A percentile compares a stretch with the other conserved stretches of the same genome.
phyloP scores from a whole-genome alignment of 176 grass and related monocot genomes.

The Zoysia pacifica region DNA sequence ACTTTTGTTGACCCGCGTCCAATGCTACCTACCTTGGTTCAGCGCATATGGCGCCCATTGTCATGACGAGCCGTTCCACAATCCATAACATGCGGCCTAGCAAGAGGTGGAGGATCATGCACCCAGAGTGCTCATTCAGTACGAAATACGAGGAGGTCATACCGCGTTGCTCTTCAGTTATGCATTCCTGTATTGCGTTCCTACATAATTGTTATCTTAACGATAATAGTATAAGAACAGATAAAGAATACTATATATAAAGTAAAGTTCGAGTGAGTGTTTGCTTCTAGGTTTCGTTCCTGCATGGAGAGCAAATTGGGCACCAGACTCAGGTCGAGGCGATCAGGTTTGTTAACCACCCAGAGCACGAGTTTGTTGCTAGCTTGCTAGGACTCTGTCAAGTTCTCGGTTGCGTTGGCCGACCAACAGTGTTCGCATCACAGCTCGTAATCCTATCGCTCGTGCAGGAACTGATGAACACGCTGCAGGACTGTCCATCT shows the following conservation, averaged over 20 bases:
- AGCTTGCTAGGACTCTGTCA: conserved; percentile 27
- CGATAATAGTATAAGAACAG: too few species aligned
- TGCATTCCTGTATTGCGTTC: not conserved
- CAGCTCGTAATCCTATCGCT: not conserved
- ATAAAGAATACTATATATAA: not conserved
- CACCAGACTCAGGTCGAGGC: not conserved
- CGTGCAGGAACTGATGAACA: too few species aligned
- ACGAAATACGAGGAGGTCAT: too few species aligned
- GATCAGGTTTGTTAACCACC: conserved; percentile 21
- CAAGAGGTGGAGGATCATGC: not conserved
- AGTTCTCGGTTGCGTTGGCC: conserved; percentile 9
- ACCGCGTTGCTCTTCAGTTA: too few species aligned
- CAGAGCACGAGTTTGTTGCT: conserved; percentile 31
- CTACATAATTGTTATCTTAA: too few species aligned
- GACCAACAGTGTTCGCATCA: not conserved
- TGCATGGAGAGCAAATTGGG: not conserved
- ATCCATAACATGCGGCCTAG: not conserved
- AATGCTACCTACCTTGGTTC: not conserved
- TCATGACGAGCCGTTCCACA: not conserved
- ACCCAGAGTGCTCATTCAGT: too few species aligned
- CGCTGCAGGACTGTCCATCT: too few species aligned
- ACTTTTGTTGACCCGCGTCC: not conserved
- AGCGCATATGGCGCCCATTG: not conserved
- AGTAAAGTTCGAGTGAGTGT: not conserved
- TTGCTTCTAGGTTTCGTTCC: not conserved